Percentiles rank a stretch among this genome's conserved stretches.
Evolutionary conservation across 78 protist genomes (phyloP).

Genomic region (Dictyostelium purpureum): DNA sequence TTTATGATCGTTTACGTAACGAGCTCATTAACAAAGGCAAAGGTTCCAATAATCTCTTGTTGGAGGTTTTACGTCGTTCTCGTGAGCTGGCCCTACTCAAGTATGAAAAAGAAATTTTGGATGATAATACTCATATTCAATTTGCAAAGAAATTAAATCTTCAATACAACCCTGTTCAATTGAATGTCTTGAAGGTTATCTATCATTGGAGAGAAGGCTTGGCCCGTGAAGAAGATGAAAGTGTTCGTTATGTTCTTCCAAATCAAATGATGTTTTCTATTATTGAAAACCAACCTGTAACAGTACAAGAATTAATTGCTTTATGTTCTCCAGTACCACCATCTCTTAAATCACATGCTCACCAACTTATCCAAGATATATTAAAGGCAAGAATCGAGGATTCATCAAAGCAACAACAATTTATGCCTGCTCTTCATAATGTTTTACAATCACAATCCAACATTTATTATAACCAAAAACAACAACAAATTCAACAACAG

Average conservation of each 20-base stretch:
- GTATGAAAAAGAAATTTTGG: conserved; percentile 80
- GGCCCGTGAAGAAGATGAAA: conserved; percentile 91
- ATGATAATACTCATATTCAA: not conserved
- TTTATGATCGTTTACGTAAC: conserved; percentile 87
- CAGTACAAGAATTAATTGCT: conserved; percentile 12
- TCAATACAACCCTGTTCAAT: conserved; percentile 13
- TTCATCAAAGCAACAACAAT: not conserved
- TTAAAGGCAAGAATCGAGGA: conserved; percentile 16
- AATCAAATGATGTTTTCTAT: conserved; percentile 49
- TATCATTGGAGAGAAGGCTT: conserved; percentile 90
- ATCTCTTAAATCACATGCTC: conserved; percentile 24
- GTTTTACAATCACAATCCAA: not conserved
- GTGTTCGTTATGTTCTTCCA: conserved; percentile 77
- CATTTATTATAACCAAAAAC: not conserved
- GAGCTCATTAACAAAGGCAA: not conserved
- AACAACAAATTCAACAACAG: conserved; percentile 29
- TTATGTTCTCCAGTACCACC: conserved; percentile 53
- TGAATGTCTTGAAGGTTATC: conserved; percentile 57
- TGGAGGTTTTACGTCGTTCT: conserved; percentile 41
- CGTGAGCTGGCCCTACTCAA: conserved; percentile 76
- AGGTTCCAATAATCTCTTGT: not conserved
- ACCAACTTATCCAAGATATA: conserved; percentile 52
- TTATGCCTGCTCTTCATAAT: not conserved
- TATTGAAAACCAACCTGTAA: conserved; percentile 49
- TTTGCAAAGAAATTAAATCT: not conserved